A percentile compares a stretch with the other conserved stretches of the same genome.
These are phyloP conservation scores for Phialemonium atrogriseum DNA, from an alignment of 2,329 filamentous ascomycete species.

Conservation along the genomic window DNA sequence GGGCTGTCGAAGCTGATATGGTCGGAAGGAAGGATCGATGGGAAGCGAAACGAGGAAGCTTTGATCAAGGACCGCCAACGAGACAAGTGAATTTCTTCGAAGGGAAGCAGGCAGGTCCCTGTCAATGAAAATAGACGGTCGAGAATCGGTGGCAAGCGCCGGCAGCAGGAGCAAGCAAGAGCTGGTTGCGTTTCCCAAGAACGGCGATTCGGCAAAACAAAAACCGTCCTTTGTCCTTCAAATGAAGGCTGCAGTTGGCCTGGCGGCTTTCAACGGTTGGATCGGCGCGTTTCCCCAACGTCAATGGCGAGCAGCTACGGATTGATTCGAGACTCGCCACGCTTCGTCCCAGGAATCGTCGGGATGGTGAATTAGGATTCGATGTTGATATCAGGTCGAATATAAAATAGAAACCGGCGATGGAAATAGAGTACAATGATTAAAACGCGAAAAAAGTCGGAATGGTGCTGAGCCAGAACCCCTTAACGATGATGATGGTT, in stretches of 20 bases:
- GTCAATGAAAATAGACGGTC: not conserved
- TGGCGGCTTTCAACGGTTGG: not conserved
- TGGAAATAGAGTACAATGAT: conserved; percentile 5
- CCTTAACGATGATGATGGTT: not conserved
- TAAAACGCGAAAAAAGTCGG: not conserved
- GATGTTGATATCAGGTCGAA: conserved; percentile 9
- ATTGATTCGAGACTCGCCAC: too few species aligned
- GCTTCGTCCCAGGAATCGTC: too few species aligned
- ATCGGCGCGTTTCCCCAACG: not conserved
- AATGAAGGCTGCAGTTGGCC: not conserved
- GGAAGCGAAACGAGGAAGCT: not conserved
- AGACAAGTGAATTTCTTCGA: not conserved
- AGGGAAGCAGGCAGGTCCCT: not conserved
- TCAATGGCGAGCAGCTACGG: not conserved
- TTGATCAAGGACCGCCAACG: too few species aligned
- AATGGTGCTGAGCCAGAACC: conserved; percentile 1
- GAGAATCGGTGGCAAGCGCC: not conserved
- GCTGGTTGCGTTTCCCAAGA: too few species aligned
- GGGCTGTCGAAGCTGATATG: not conserved
- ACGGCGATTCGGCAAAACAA: too few species aligned
- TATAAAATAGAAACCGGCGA: conserved; percentile 7
- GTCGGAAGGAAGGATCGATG: not conserved
- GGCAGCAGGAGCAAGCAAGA: too few species aligned
- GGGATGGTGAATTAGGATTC: conserved; percentile 6
- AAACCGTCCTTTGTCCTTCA: not conserved